Evolutionary conservation across 108 stramenopile species (phyloP).

Genomic region (Pseudonitzschia pungens): DNA sequence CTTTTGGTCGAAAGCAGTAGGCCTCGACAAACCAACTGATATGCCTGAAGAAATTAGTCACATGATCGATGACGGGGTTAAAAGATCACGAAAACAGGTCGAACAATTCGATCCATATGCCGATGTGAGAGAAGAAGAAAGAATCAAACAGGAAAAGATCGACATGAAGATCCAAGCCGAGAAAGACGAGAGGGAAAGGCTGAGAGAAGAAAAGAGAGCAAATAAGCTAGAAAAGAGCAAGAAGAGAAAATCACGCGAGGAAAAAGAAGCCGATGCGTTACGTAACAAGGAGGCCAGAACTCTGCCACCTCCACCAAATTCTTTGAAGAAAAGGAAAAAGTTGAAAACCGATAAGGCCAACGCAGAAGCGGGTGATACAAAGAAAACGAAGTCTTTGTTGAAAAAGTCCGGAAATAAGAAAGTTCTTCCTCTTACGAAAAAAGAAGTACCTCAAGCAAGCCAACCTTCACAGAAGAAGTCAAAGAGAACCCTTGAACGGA

Average conservation of each 20-base stretch:
- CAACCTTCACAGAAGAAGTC: slow-evolving; percentile 26
- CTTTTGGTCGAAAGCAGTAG: slow-evolving; percentile 90
- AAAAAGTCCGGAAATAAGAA: slow-evolving; percentile 18
- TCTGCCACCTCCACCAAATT: slow-evolving; percentile 18
- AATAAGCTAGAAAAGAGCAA: slow-evolving; percentile 66
- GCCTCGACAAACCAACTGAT: slow-evolving; percentile 65
- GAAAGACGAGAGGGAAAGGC: slow-evolving; percentile 75
- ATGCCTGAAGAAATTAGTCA: slow-evolving; percentile 73
- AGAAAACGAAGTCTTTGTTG: neutral
- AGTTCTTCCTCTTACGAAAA: slow-evolving; percentile 1
- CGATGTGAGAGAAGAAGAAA: slow-evolving; percentile 50
- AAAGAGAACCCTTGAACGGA: slow-evolving; percentile 59
- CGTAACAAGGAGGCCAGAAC: slow-evolving; percentile 14
- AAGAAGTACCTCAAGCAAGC: neutral
- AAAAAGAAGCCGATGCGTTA: slow-evolving; percentile 24
- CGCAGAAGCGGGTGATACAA: slow-evolving; percentile 10
- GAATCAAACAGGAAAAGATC: slow-evolving; percentile 55
- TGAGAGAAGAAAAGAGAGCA: slow-evolving; percentile 53
- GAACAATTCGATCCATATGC: slow-evolving; percentile 75
- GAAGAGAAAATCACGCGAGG: slow-evolving; percentile 48
- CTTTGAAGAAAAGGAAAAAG: slow-evolving; percentile 29
- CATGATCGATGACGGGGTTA: slow-evolving; percentile 78
- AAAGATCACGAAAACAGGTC: slow-evolving; percentile 76
- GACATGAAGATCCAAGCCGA: slow-evolving; percentile 67
- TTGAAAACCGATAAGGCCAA: slow-evolving; percentile 25